Percentiles rank a stretch among this genome's conserved stretches.
These are phyloP conservation scores for Pinguiococcus pyrenoidosus DNA, from an alignment of 108 stramenopile genomes.

Conservation along the genomic window DNA sequence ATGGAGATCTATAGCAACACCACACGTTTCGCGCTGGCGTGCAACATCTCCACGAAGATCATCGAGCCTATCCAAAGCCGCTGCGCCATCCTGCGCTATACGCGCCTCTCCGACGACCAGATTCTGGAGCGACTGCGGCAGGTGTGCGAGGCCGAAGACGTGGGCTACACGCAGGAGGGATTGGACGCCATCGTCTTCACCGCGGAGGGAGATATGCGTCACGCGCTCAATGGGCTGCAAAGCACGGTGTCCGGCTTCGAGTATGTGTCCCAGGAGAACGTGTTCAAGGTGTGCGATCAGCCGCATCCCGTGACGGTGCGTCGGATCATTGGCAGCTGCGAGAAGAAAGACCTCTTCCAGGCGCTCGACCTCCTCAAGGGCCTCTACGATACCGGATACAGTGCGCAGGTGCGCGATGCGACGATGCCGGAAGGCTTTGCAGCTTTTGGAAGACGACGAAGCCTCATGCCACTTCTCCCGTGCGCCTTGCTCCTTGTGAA, in stretches of 20 bases:
- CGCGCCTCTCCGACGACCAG: constrained; percentile 63
- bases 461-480: background rate
- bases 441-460: background rate
- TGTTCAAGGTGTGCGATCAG: constrained; percentile 98
- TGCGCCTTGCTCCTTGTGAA: constrained; percentile 11
- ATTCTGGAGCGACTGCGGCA: constrained; percentile 64
- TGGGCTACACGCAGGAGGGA: constrained; percentile 64
- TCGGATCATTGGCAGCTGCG: constrained; percentile 53
- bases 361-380: constrained; percentile 42
- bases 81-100: constrained; percentile 92
- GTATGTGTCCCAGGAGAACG: constrained; percentile 65
- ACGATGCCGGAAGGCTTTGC: background rate
- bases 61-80: constrained; percentile 97
- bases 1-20: constrained; percentile 90
- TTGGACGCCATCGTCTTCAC: constrained; percentile 95
- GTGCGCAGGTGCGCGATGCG: background rate
- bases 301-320: constrained; percentile 85
- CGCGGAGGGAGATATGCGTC: constrained; percentile 98
- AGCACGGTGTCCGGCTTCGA: constrained; percentile 70
- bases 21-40: constrained; percentile 95
- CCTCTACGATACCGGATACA: constrained; percentile 59
- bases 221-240: constrained; percentile 95
- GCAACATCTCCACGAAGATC: constrained; percentile 92
- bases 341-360: constrained; percentile 42
- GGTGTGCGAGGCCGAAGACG: constrained; percentile 70